These are phyloP conservation scores for Solanum hybrid DNA, from an alignment of 305 asterid genomes.

Conservation along the genomic window DNA sequence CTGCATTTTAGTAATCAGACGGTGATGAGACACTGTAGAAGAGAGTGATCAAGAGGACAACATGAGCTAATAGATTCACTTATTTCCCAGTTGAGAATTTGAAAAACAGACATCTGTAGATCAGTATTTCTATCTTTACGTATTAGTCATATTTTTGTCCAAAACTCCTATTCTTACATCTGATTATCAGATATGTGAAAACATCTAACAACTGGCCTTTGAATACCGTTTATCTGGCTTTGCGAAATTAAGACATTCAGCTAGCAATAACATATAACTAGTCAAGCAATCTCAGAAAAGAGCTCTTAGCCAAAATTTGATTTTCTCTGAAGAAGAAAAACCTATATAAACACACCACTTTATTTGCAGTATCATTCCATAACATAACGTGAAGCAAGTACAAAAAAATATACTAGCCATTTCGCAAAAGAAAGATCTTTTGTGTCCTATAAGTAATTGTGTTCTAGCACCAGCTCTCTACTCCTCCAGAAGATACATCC, in stretches of 20 bases:
- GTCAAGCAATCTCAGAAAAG: background rate
- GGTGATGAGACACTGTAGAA: background rate
- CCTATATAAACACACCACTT: background rate
- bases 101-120: background rate
- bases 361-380: background rate
- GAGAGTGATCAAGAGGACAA: background rate
- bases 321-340: background rate
- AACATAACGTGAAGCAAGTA: background rate
- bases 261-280: background rate
- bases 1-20: background rate
- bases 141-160: background rate
- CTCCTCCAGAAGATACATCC: constrained; percentile 14
- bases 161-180: background rate
- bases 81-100: background rate
- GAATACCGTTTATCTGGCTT: background rate
- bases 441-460: background rate
- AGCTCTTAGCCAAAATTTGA: background rate
- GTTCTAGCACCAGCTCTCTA: background rate
- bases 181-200: background rate
- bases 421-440: background rate
- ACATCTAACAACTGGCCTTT: background rate
- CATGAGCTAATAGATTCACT: background rate
- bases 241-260: background rate
- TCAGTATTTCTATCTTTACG: background rate
- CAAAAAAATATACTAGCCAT: background rate